A percentile compares a stretch with the other conserved stretches of the same genome.
Conservation (phyloP, 1,139 yeast species). For the Suhomyces guaymorum region DNA sequence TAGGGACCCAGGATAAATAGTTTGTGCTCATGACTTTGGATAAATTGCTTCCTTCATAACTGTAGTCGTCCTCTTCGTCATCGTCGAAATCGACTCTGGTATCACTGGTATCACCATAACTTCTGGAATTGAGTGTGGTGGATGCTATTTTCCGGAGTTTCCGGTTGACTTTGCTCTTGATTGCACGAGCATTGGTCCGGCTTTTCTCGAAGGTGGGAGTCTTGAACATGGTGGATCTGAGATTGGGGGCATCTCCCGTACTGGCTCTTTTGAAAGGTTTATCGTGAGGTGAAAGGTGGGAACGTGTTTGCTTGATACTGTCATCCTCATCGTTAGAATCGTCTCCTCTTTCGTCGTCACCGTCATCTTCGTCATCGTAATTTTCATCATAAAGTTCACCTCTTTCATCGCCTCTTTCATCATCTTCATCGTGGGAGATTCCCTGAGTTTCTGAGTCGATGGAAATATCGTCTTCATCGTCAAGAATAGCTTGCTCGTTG, state of each 20-base stretch:
- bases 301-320: conserved; percentile 27
- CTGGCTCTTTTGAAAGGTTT: conserved; percentile 38
- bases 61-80: conserved; percentile 15
- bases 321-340: conserved; percentile 15
- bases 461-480: conserved; percentile 16
- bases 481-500: conserved; percentile 11
- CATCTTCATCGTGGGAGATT: conserved; percentile 12
- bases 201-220: conserved; percentile 47
- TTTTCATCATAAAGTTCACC: conserved; percentile 20
- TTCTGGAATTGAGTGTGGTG: conserved; percentile 4
- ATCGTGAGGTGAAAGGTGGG: conserved; percentile 14
- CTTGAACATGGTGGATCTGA: conserved; percentile 16
- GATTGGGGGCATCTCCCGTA: conserved; percentile 39
- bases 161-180: conserved; percentile 12
- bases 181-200: conserved; percentile 15
- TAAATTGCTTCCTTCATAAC: conserved; percentile 17
- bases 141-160: conserved; percentile 10
- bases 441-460: conserved; percentile 11
- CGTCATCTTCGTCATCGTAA: conserved; percentile 16
- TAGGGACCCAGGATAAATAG: conserved; percentile 89
- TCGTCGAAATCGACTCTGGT: conserved; percentile 19
- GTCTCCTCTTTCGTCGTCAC: conserved; percentile 15
- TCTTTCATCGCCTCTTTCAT: conserved; percentile 17
- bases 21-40: conserved; percentile 47
- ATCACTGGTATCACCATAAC: conserved; percentile 13